Conservation (phyloP, 148 eudicot genomes). For the Vaccinium vitisidaea region DNA sequence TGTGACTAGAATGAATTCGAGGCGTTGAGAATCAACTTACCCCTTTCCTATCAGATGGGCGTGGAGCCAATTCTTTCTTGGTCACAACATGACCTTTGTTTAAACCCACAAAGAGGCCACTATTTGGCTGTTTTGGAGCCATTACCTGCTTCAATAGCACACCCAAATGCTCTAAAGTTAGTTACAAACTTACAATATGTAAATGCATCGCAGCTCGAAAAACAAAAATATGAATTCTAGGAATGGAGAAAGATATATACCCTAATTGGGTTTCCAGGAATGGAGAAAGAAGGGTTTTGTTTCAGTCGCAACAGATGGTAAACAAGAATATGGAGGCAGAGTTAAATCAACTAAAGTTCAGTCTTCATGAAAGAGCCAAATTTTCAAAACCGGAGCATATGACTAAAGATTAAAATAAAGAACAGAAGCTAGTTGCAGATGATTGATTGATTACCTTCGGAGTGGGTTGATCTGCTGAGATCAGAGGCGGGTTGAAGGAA, state of each 20-base stretch:
- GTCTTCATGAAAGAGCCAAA: not conserved
- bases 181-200: not conserved
- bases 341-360: not conserved
- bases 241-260: not conserved
- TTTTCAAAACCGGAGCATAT: not conserved
- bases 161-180: not conserved
- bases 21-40: constrained; percentile 43
- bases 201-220: not conserved
- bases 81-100: constrained; percentile 44
- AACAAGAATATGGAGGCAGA: not conserved
- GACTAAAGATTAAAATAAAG: not conserved
- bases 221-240: not conserved
- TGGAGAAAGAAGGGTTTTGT: not conserved
- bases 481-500: not conserved
- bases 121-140: constrained; percentile 40
- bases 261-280: not conserved
- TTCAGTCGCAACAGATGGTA: not conserved
- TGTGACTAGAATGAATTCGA: constrained; percentile 45
- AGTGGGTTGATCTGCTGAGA: not conserved
- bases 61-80: constrained; percentile 38
- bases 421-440: not conserved
- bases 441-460: not conserved
- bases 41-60: constrained; percentile 44
- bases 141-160: constrained; percentile 25
- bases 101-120: constrained; percentile 42